These are phyloP conservation scores for Hanseniaspora hatyaiensis DNA, from an alignment of 805 yeast species.

Conservation along the genomic window DNA sequence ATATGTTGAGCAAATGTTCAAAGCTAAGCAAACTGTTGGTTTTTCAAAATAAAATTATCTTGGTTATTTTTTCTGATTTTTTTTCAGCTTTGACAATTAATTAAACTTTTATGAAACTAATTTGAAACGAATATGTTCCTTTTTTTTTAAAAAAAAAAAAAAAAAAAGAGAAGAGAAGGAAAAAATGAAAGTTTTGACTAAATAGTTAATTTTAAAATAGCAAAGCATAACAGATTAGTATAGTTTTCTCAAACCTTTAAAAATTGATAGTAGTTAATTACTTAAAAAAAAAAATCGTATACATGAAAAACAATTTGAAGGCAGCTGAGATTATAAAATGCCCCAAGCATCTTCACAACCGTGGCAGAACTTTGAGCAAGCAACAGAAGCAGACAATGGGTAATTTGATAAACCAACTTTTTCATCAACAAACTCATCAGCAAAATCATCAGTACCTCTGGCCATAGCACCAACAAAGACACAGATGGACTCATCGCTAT, in stretches of 20 bases:
- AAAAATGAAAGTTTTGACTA: background rate
- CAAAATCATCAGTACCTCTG: constrained; percentile 92
- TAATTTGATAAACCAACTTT: constrained; percentile 91
- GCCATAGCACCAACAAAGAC: constrained; percentile 99
- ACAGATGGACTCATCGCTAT: constrained; percentile 84
- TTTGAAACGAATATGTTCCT: background rate
- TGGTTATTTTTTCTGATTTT: background rate
- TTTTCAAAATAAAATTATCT: too few species aligned
- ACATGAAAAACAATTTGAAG: background rate
- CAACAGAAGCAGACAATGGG: constrained; percentile 93
- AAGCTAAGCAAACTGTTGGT: too few species aligned
- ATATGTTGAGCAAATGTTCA: too few species aligned
- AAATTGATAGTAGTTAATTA: too few species aligned
- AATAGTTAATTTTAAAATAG: too few species aligned
- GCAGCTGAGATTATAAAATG: constrained; percentile 36
- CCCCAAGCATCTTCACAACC: constrained; percentile 99
- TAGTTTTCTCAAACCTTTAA: too few species aligned
- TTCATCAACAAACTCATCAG: constrained; percentile 93
- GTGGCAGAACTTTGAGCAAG: constrained; percentile 95
- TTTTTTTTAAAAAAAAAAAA: background rate
- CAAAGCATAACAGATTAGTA: too few species aligned
- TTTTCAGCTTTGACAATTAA: background rate
- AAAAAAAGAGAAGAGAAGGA: background rate
- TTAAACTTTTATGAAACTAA: constrained; percentile 3
- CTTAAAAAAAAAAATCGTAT: background rate